Conservation (phyloP, 352 stramenopile species). For the Globisporangium paroecandrum region DNA sequence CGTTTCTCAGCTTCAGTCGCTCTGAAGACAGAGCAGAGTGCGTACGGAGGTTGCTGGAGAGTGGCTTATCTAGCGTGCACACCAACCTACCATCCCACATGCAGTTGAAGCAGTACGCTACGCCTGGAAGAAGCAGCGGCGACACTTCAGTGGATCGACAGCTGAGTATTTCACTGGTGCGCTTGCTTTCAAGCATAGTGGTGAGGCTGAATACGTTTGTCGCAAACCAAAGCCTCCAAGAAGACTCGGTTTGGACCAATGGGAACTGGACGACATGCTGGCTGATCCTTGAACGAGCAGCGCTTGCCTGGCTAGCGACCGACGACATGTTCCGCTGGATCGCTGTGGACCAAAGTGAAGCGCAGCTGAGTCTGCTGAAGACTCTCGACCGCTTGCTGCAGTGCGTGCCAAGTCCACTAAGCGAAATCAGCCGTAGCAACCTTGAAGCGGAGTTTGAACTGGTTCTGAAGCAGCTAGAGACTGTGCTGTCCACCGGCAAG, state of each 20-base stretch:
- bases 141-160: conserved; percentile 41
- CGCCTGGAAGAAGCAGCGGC: not conserved
- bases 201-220: not conserved
- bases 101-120: not conserved
- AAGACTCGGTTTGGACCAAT: not conserved
- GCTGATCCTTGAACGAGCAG: conserved; percentile 31
- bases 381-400: conserved; percentile 29
- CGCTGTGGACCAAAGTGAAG: conserved; percentile 36
- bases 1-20: conserved; percentile 18
- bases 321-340: conserved; percentile 79
- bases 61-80: conserved; percentile 20
- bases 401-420: not conserved
- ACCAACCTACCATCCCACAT: conserved; percentile 18
- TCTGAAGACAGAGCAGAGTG: not conserved
- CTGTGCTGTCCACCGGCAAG: not conserved
- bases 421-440: not conserved
- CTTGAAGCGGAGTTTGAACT: not conserved
- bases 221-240: not conserved
- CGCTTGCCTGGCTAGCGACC: conserved; percentile 46
- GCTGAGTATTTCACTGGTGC: conserved; percentile 45
- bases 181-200: conserved; percentile 32
- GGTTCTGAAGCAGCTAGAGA: conserved; percentile 8
- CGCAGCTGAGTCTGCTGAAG: conserved; percentile 31
- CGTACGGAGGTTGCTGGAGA: conserved; percentile 22
- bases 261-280: conserved; percentile 22